These are phyloP conservation scores for Cryptococcus floricola DNA, from an alignment of 1,284 basidiomycete species.

Conservation along the genomic window DNA sequence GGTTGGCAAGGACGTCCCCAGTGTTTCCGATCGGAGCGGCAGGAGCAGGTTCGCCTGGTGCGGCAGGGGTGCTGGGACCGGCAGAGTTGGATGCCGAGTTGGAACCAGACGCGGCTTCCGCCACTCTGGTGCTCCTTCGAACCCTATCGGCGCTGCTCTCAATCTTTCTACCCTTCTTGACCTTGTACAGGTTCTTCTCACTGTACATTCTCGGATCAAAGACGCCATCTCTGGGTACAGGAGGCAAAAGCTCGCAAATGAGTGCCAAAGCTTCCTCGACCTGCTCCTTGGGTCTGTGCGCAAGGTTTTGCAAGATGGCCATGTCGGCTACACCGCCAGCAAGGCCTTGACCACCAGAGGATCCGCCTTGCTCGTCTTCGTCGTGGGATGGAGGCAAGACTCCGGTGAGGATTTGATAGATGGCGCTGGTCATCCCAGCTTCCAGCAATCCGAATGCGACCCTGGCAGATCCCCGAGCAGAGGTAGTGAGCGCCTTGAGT, in stretches of 20 bases:
- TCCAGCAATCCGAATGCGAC: conserved; percentile 80
- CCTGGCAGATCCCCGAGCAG: conserved; percentile 77
- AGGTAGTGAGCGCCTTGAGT: conserved; percentile 78
- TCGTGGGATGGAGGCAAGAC: conserved; percentile 67
- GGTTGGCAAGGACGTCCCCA: conserved; percentile 1
- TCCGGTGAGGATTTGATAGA: conserved; percentile 90
- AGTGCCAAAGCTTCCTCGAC: conserved; percentile 86
- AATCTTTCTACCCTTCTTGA: conserved; percentile 28
- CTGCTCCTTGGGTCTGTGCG: conserved; percentile 93
- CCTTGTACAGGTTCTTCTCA: conserved; percentile 67
- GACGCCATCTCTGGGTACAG: conserved; percentile 81
- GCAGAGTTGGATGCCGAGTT: not conserved
- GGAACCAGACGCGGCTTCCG: conserved; percentile 5
- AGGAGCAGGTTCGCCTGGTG: not conserved
- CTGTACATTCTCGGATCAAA: conserved; percentile 87
- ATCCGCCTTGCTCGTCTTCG: conserved; percentile 62
- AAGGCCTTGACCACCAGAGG: conserved; percentile 60
- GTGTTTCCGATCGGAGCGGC: not conserved
- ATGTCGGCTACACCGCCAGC: conserved; percentile 86
- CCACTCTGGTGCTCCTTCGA: conserved; percentile 18
- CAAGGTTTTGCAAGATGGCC: conserved; percentile 95
- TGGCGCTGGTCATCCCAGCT: conserved; percentile 80
- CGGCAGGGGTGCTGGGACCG: not conserved
- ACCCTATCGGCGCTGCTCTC: conserved; percentile 15
- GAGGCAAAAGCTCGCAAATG: conserved; percentile 83